phyloP scores from a whole-genome alignment of 352 stramenopile species.

The Thraustochytrium sp. region DNA sequence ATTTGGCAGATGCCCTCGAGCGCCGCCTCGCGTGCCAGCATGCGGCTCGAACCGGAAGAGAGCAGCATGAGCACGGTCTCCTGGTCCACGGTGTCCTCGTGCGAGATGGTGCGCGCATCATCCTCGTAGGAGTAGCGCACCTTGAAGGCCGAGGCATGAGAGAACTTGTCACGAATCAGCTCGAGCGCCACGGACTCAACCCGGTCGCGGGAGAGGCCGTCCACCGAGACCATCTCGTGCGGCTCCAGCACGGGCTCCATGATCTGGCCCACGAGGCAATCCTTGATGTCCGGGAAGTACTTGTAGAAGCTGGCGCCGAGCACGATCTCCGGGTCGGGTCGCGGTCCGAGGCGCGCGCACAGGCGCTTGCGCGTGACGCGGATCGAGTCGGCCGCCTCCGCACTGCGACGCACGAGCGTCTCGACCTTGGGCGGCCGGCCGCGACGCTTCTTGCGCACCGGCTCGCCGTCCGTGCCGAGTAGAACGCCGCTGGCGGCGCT shows the following conservation, averaged over 20 bases:
- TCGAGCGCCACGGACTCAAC: not conserved
- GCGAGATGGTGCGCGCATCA: not conserved
- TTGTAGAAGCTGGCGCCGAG: slow-evolving; percentile 42
- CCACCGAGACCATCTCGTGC: not conserved
- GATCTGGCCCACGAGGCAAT: slow-evolving; percentile 12
- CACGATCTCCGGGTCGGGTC: not conserved
- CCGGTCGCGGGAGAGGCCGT: not conserved
- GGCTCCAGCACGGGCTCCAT: not conserved
- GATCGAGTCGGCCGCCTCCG: not conserved
- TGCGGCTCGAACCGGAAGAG: not conserved
- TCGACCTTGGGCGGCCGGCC: not conserved
- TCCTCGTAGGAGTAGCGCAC: not conserved
- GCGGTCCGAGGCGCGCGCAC: not conserved
- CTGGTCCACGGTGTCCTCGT: not conserved
- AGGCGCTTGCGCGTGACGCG: not conserved
- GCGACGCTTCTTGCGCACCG: slow-evolving; percentile 22
- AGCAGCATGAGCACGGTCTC: slow-evolving; percentile 32
- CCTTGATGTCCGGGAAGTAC: slow-evolving; percentile 31
- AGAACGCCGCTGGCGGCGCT: not conserved
- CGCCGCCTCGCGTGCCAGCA: not conserved
- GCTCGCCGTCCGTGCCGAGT: not conserved
- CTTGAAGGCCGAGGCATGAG: not conserved
- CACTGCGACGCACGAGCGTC: not conserved
- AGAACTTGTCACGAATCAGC: not conserved
- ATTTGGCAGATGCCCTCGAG: slow-evolving; percentile 33